Base-by-base conservation (phyloP, 2,329 filamentous ascomycete genomes). In the Rugonectria rugulosa region DNA sequence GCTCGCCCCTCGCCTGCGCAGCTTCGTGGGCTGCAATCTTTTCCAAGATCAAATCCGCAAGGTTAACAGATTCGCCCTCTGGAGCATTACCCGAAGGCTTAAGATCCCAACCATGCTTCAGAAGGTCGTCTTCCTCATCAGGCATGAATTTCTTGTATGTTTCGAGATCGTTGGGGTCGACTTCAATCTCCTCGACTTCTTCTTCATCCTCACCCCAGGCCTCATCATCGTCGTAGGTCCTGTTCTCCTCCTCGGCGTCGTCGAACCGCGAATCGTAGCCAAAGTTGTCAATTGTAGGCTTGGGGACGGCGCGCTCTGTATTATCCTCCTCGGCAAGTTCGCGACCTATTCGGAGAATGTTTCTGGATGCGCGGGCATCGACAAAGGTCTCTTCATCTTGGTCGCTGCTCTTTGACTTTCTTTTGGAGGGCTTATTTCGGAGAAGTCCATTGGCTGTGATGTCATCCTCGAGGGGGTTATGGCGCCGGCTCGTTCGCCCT, bases 11-110 rank as follows among this genome's bases (percentile, higher is more conserved):
- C 14, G 72, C 79, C 61, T 88, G 81, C 26, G 82, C 82, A 4
- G 91, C 89, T 77, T 99, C 95, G 68, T 96, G 91, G 56, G 90
- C 89, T 5, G 92, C 92, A 70, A 99, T 99, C 76, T 96, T 97
- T 70, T 94, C 88, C 55, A 99, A 78, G 62, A 99, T 99, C 60
- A 99, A 79, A 69, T 97, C 93, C 14, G 95, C 92, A 53, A 99
- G 80, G 72, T 98, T 97, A 60, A 89, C 91, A 12, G 83, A 81
- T 54, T 82, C 78, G 6, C 70, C 72, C 12, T 80, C 80, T 34
- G 78, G 77, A 29, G 80, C 78, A 23, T 20, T 21, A 44, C 74
- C 75, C 5, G 75, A 72, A 32, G 74, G 75, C 72, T 79, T 73
- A 37, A 73, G 72, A 63, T 80, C 80, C 78, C 80, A 84, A 23